phyloP scores from a whole-genome alignment of 176 grass and related monocot species.

The Themeda triandra region DNA sequence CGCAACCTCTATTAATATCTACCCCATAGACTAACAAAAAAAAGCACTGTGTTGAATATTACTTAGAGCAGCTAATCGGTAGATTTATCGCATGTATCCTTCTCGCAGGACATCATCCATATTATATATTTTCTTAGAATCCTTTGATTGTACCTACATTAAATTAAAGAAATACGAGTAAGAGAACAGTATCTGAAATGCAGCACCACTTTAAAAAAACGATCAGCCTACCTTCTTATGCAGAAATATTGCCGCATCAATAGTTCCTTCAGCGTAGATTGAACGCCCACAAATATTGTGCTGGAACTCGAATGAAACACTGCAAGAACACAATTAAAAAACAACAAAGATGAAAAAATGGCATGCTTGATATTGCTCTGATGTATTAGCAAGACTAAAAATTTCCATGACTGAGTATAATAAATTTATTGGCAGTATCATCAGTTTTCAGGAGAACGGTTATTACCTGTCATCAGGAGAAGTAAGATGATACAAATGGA shows the following conservation, averaged over 20 bases:
- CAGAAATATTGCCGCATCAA: conserved; percentile 80
- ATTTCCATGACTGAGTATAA: background rate
- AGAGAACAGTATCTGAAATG: background rate
- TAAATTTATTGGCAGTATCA: background rate
- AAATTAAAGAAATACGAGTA: background rate
- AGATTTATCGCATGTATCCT: conserved; percentile 48
- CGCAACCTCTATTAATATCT: background rate
- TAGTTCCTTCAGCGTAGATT: conserved; percentile 77
- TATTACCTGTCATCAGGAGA: conserved; percentile 78
- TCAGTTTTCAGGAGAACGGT: background rate
- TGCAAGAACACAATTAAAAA: conserved; percentile 29
- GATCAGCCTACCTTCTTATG: conserved; percentile 57
- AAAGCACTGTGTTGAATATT: background rate
- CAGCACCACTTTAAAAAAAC: background rate
- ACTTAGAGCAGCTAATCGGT: background rate
- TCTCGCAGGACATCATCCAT: conserved; percentile 83
- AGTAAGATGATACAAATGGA: conserved; percentile 87
- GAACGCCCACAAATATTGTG: conserved; percentile 91
- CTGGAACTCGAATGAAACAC: conserved; percentile 95
- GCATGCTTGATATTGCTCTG: background rate
- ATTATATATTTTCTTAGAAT: conserved; percentile 71
- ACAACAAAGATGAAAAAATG: background rate
- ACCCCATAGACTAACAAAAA: background rate
- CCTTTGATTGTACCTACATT: conserved; percentile 69
- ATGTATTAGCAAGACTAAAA: background rate